A percentile compares a stretch with the other conserved stretches of the same genome.
Evolutionary conservation across 805 yeast genomes (phyloP).

Genomic region (Ogataea pilisensis): DNA sequence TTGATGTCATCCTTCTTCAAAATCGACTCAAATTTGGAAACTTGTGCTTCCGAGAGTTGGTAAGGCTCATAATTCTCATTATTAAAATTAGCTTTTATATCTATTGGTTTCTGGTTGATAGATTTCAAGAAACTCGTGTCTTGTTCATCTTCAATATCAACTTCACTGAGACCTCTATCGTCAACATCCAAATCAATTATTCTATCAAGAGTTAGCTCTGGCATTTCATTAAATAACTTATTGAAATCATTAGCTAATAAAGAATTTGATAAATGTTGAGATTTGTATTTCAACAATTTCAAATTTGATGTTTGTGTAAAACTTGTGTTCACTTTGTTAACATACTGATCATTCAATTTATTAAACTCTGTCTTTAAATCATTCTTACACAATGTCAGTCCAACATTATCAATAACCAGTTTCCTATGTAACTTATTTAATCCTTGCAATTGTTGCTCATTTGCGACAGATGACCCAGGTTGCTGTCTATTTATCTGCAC

Average conservation of each 20-base stretch:
- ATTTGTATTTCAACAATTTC: slow-evolving; percentile 16
- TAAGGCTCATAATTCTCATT: slow-evolving; percentile 11
- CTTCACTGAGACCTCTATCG: neutral
- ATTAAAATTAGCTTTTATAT: slow-evolving; percentile 9
- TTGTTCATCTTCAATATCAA: slow-evolving; percentile 1
- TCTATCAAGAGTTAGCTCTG: slow-evolving; percentile 16
- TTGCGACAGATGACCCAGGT: neutral
- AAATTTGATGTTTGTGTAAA: slow-evolving; percentile 17
- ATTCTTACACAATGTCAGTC: slow-evolving; percentile 17
- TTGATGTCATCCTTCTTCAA: slow-evolving; percentile 20
- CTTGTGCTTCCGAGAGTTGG: slow-evolving; percentile 16
- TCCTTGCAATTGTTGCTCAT: slow-evolving; percentile 1
- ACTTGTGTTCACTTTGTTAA: slow-evolving; percentile 10
- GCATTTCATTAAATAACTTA: slow-evolving; percentile 16
- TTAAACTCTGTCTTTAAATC: slow-evolving; percentile 15
- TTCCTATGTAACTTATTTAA: slow-evolving; percentile 15
- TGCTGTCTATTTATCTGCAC: slow-evolving; percentile 3
- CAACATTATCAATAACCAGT: slow-evolving; percentile 18
- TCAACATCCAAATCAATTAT: slow-evolving; percentile 7
- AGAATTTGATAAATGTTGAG: slow-evolving; percentile 18
- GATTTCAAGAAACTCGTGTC: slow-evolving; percentile 11
- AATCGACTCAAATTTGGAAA: slow-evolving; percentile 15
- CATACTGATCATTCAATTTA: slow-evolving; percentile 10
- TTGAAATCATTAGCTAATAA: slow-evolving; percentile 12
- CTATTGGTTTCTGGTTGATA: slow-evolving; percentile 9